These are phyloP conservation scores for Talaromyces piceae DNA, from an alignment of 2,329 filamentous ascomycete species.

Conservation along the genomic window DNA sequence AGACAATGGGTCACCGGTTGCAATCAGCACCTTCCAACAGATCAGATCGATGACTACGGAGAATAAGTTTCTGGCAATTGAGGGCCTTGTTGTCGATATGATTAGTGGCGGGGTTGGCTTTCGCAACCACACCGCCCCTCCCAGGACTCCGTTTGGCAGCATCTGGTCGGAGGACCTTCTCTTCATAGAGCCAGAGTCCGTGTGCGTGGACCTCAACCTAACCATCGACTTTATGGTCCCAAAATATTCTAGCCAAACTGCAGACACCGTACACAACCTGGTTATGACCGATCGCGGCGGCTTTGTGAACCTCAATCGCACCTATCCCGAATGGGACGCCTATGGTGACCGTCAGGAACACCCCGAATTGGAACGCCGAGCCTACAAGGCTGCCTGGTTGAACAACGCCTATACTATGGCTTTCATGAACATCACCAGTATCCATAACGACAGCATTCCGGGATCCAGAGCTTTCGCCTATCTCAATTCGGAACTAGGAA, in stretches of 20 bases:
- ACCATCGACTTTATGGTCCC: constrained; percentile 36
- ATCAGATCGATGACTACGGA: constrained; percentile 27
- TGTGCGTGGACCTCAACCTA: constrained; percentile 35
- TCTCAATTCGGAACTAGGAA: constrained; percentile 26
- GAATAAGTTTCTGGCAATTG: constrained; percentile 27
- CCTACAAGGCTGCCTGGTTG: constrained; percentile 39
- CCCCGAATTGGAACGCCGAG: constrained; percentile 20
- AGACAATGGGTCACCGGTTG: constrained; percentile 26
- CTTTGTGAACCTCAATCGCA: constrained; percentile 32
- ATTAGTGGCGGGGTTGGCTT: constrained; percentile 38
- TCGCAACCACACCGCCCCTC: constrained; percentile 39
- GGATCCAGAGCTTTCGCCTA: neutral
- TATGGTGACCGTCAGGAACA: constrained; percentile 21
- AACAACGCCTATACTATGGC: constrained; percentile 36
- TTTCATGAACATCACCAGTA: constrained; percentile 34
- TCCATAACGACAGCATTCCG: constrained; percentile 14
- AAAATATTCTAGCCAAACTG: constrained; percentile 1
- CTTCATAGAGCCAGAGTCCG: constrained; percentile 40
- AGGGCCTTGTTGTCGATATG: constrained; percentile 40
- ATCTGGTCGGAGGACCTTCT: constrained; percentile 44
- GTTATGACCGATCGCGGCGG: constrained; percentile 38
- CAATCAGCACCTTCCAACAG: constrained; percentile 24
- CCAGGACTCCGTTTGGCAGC: constrained; percentile 25
- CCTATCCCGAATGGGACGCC: constrained; percentile 25
- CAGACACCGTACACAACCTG: constrained; percentile 13